Conservation (phyloP, 2,329 filamentous ascomycete genomes). For the Capronia epimyces region DNA sequence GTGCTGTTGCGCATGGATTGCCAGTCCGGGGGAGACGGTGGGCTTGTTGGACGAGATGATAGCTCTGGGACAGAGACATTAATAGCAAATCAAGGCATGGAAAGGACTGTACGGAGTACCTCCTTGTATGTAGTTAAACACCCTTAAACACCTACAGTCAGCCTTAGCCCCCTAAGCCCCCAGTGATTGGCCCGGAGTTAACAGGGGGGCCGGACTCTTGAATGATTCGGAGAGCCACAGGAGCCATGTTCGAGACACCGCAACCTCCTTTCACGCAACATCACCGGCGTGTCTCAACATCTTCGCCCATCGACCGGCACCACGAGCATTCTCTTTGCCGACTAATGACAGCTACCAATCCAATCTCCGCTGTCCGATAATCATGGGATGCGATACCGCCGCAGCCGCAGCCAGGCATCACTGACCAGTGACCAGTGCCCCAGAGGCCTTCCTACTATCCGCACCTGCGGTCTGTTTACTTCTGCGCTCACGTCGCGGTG, state of each 20-base stretch:
- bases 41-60: slow-evolving; percentile 70
- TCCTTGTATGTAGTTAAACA: no score
- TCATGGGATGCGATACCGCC: slow-evolving; percentile 1
- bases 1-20: slow-evolving; percentile 95
- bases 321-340: background rate
- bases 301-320: background rate
- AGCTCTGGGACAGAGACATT: slow-evolving; percentile 6
- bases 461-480: background rate
- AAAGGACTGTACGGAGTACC: background rate
- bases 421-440: slow-evolving; percentile 3
- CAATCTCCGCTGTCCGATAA: background rate
- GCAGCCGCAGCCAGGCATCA: no score
- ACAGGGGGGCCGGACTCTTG: no score
- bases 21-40: slow-evolving; percentile 84
- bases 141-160: no score
- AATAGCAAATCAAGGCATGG: no score
- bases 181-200: no score
- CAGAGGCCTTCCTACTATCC: background rate
- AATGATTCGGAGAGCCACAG: no score
- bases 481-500: background rate
- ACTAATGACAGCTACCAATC: background rate
- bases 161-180: no score
- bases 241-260: background rate
- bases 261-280: background rate
- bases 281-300: background rate